Percentiles rank a stretch among this genome's conserved stretches.
Evolutionary conservation across 768 basidiomycete genomes (phyloP).

Genomic region (Leccinum ochraceum): DNA sequence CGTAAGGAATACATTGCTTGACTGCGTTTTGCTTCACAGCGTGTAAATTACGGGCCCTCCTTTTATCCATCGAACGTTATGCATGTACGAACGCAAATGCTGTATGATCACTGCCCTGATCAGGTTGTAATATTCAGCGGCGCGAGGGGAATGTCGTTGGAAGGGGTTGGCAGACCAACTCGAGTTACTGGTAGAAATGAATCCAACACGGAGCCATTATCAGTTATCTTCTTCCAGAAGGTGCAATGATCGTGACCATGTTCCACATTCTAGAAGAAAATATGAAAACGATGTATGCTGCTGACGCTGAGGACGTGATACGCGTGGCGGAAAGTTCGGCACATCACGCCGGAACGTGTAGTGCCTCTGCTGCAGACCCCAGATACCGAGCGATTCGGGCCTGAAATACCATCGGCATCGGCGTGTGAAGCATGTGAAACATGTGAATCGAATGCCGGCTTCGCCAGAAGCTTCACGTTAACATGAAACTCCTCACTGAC

Average conservation of each 20-base stretch:
- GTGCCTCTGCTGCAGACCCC: neutral
- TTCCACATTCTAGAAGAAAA: neutral
- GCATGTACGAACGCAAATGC: slow-evolving; percentile 22
- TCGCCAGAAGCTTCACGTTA: neutral
- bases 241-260: neutral
- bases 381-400: neutral
- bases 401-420: neutral
- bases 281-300: neutral
- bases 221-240: neutral
- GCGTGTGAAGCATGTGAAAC: neutral
- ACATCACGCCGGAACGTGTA: neutral
- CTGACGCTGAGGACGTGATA: neutral
- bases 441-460: no score
- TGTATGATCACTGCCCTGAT: slow-evolving; percentile 21
- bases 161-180: neutral
- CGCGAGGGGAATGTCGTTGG: neutral
- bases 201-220: neutral
- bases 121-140: slow-evolving; percentile 3
- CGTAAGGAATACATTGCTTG: neutral
- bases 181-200: neutral
- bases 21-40: slow-evolving; percentile 24
- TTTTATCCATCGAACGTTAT: slow-evolving; percentile 13
- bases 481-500: neutral
- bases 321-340: neutral
- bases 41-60: slow-evolving; percentile 32